A percentile compares a stretch with the other conserved stretches of the same genome.
Conservation (phyloP, 2,329 filamentous ascomycete species). For the Epicoccum nigrum region DNA sequence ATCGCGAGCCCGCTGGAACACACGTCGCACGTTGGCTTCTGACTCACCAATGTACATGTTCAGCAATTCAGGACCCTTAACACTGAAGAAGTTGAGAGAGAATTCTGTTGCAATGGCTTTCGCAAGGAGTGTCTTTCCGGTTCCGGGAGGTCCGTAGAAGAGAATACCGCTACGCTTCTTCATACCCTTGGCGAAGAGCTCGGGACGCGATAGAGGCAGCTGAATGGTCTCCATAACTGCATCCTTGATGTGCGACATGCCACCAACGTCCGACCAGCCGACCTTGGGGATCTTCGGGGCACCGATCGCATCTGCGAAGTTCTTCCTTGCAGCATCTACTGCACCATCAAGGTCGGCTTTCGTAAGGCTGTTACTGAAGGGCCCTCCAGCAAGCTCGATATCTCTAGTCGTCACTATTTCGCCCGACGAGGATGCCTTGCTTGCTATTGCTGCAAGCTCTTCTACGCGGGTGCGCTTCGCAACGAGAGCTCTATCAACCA, state of each 20-base stretch:
- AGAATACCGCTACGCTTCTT: conserved; percentile 95
- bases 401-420: conserved; percentile 72
- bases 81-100: conserved; percentile 91
- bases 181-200: conserved; percentile 95
- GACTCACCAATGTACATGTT: conserved; percentile 98
- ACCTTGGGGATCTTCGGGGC: conserved; percentile 98
- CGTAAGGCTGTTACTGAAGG: conserved; percentile 76
- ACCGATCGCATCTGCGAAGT: conserved; percentile 96
- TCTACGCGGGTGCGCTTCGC: conserved; percentile 79
- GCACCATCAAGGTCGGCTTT: conserved; percentile 88
- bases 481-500: conserved; percentile 85
- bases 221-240: conserved; percentile 98
- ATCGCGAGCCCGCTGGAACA: conserved; percentile 86
- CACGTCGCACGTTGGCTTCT: conserved; percentile 86
- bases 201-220: conserved; percentile 85
- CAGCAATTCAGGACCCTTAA: conserved; percentile 88
- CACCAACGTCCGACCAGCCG: conserved; percentile 94
- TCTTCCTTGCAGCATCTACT: conserved; percentile 93
- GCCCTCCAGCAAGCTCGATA: conserved; percentile 85
- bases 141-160: conserved; percentile 90
- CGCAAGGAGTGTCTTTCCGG: conserved; percentile 88
- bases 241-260: conserved; percentile 91
- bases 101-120: conserved; percentile 95
- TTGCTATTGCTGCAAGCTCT: conserved; percentile 63
- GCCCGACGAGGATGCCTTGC: conserved; percentile 40